These are phyloP conservation scores for Haematococcus lacustris DNA, from an alignment of 139 green algal species.

Conservation along the genomic window DNA sequence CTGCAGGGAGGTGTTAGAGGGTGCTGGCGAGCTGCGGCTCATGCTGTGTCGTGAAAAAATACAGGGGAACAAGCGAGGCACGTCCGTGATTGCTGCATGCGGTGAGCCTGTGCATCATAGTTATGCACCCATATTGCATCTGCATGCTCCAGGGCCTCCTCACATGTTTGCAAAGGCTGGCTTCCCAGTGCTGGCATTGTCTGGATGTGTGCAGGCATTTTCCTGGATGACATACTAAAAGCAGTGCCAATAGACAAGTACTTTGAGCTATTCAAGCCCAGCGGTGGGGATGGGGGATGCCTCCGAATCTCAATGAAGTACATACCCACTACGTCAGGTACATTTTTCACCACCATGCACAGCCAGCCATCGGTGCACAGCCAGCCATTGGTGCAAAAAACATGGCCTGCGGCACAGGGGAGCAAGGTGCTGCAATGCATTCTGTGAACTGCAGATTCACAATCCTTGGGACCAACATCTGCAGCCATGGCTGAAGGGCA, in stretches of 20 bases:
- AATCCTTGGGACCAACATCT: no score
- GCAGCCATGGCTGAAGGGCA: no score
- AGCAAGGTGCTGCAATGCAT: no score
- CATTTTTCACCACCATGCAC: no score
- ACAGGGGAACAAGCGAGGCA: conserved; percentile 34
- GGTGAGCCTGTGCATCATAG: conserved; percentile 26
- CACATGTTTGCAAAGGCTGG: not conserved
- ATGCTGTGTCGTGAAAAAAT: conserved; percentile 80
- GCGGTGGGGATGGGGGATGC: conserved; percentile 70
- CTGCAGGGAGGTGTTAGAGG: conserved; percentile 71
- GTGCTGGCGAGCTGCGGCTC: conserved; percentile 72
- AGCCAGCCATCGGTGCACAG: no score
- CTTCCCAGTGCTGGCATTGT: not conserved
- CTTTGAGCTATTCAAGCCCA: conserved; percentile 91
- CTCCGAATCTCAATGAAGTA: conserved; percentile 75
- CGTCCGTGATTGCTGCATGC: conserved; percentile 73
- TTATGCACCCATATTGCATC: not conserved
- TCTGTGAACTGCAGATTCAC: no score
- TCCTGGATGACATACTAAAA: conserved; percentile 81
- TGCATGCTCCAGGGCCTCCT: not conserved
- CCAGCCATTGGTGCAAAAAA: no score
- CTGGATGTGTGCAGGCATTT: conserved; percentile 62
- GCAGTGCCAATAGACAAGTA: conserved; percentile 90
- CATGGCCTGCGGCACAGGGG: no score
- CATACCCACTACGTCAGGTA: no score